phyloP scores from a whole-genome alignment of 176 grass and related monocot species.

The sorghum (Sorghum bicolor) region Sorghum_bicolor_NCBIv3 NC_012879.2:6284001-6284500 shows the following conservation, averaged over 20 bases:
- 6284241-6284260: neutral
- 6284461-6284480: neutral
- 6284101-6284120: constrained; percentile 20
- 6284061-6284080: neutral
- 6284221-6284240: constrained; percentile 18
- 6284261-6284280: neutral
- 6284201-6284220: constrained; percentile 21
- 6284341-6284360: neutral
- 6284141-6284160: constrained; percentile 14
- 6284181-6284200: constrained; percentile 23
- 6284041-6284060: neutral
- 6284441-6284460: neutral
- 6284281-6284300: neutral
- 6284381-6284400: neutral
- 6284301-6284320: neutral
- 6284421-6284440: neutral
- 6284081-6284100: neutral
- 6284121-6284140: constrained; percentile 33
- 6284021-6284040: constrained; percentile 41
- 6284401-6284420: neutral
- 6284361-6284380: neutral
- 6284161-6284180: constrained; percentile 18
- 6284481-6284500: neutral
- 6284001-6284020: constrained; percentile 42
- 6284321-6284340: neutral